A percentile compares a stretch with the other conserved stretches of the same genome.
These are phyloP conservation scores for Exophiala aquamarina DNA, from an alignment of 2,329 filamentous ascomycete species.

Conservation along the genomic window DNA sequence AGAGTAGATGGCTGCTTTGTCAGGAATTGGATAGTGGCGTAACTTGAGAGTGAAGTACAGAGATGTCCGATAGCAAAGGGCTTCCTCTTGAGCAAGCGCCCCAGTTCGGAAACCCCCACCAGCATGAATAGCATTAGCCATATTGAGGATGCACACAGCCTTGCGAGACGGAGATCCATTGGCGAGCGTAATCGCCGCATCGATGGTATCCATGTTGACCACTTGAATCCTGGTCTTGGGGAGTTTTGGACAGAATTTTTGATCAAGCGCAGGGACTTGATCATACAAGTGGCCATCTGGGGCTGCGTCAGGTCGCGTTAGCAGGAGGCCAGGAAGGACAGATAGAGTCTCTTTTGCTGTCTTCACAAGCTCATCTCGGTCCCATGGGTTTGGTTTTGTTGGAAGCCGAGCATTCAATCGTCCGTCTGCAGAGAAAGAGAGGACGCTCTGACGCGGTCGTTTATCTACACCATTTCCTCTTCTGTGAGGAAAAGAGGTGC, in stretches of 20 bases:
- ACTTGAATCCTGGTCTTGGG: slow-evolving; percentile 46
- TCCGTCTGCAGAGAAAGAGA: slow-evolving; percentile 4
- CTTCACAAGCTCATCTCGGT: slow-evolving; percentile 35
- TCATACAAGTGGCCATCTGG: slow-evolving; percentile 40
- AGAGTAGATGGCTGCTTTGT: slow-evolving; percentile 57
- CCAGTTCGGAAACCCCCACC: slow-evolving; percentile 67
- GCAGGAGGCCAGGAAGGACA: slow-evolving; percentile 50
- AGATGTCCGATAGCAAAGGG: slow-evolving; percentile 63
- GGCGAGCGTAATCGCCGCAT: slow-evolving; percentile 51
- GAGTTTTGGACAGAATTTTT: slow-evolving; percentile 43
- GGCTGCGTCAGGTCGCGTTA: slow-evolving; percentile 43
- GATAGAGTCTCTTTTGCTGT: slow-evolving; percentile 50
- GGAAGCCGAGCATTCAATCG: slow-evolving; percentile 3
- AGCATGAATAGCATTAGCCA: slow-evolving; percentile 57
- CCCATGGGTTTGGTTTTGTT: slow-evolving; percentile 3
- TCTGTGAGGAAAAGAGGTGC: no score
- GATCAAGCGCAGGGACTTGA: slow-evolving; percentile 40
- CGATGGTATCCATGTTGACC: slow-evolving; percentile 58
- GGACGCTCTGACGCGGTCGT: slow-evolving; percentile 4
- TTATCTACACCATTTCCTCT: no score
- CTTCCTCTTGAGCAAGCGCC: slow-evolving; percentile 67
- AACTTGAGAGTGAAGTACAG: slow-evolving; percentile 40
- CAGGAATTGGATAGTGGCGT: slow-evolving; percentile 55
- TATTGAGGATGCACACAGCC: slow-evolving; percentile 63
- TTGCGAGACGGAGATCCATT: slow-evolving; percentile 30